Conservation (phyloP, 2,329 filamentous ascomycete genomes). For the Trichoderma simmonsii region DNA sequence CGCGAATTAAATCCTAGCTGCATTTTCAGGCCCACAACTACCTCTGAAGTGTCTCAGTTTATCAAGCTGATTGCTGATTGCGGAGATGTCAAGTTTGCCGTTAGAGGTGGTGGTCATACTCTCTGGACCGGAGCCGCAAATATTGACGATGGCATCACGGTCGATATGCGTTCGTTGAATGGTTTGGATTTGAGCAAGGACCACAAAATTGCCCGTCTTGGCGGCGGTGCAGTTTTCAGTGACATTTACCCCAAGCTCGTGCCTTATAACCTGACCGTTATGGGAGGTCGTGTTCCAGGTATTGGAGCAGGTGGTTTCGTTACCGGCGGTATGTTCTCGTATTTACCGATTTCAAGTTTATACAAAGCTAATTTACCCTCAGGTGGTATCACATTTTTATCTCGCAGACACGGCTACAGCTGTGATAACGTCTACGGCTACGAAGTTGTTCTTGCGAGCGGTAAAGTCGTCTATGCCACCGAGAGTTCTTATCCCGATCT, state of each 20-base stretch:
- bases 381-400: constrained; percentile 24
- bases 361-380: constrained; percentile 20
- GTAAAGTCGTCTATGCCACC: constrained; percentile 38
- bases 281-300: constrained; percentile 38
- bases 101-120: constrained; percentile 45
- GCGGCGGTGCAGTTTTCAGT: constrained; percentile 38
- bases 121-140: constrained; percentile 40
- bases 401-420: constrained; percentile 38
- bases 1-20: neutral
- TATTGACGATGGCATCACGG: constrained; percentile 33
- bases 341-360: neutral
- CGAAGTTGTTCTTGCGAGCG: constrained; percentile 37
- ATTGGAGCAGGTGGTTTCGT: constrained; percentile 35
- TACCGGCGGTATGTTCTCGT: constrained; percentile 31
- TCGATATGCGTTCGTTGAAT: constrained; percentile 39
- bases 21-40: neutral
- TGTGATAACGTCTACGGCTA: constrained; percentile 38
- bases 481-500: constrained; percentile 35
- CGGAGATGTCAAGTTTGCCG: constrained; percentile 27
- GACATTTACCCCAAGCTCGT: constrained; percentile 37
- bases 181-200: constrained; percentile 30
- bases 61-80: neutral
- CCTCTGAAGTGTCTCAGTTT: neutral
- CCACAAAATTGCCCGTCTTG: constrained; percentile 33
- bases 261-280: constrained; percentile 31